Evolutionary conservation across 2,329 filamentous ascomycete genomes (phyloP).

Genomic region (Colletotrichum sp.): DNA sequence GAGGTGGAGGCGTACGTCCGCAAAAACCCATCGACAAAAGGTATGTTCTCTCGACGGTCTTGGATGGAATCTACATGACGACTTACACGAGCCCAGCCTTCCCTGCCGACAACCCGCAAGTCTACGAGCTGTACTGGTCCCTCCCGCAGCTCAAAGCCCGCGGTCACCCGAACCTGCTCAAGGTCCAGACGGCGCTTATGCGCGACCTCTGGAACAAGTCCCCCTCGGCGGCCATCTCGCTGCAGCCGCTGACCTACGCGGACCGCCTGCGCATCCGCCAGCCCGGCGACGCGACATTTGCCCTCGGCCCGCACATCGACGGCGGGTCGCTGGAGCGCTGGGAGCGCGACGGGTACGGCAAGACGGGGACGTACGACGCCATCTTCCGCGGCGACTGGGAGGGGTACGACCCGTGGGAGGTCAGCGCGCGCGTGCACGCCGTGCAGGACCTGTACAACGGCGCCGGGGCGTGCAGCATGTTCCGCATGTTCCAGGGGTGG

Average conservation of each 20-base stretch:
- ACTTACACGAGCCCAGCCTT: conserved; percentile 54
- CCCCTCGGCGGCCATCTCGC: conserved; percentile 50
- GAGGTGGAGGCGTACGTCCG: conserved; percentile 69
- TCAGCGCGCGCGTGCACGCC: conserved; percentile 69
- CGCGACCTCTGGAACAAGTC: conserved; percentile 63
- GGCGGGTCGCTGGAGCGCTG: conserved; percentile 78
- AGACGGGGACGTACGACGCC: conserved; percentile 71
- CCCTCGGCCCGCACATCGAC: conserved; percentile 76
- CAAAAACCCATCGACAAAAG: conserved; percentile 65
- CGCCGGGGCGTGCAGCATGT: conserved; percentile 81
- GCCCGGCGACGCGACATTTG: conserved; percentile 73
- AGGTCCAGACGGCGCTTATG: conserved; percentile 67
- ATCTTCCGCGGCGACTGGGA: conserved; percentile 83
- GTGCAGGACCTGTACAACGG: conserved; percentile 81
- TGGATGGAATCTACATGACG: background rate
- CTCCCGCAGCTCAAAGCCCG: conserved; percentile 70
- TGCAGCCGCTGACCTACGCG: conserved; percentile 70
- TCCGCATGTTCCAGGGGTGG: conserved; percentile 93
- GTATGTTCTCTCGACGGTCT: conserved; percentile 28
- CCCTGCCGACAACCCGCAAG: conserved; percentile 69
- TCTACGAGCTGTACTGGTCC: conserved; percentile 81
- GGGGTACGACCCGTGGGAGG: conserved; percentile 82
- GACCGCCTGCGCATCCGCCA: conserved; percentile 75
- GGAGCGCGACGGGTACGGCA: conserved; percentile 73
- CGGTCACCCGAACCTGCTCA: conserved; percentile 68